Conservation (phyloP, 306 rosid species). For the Malus asiatica region DNA sequence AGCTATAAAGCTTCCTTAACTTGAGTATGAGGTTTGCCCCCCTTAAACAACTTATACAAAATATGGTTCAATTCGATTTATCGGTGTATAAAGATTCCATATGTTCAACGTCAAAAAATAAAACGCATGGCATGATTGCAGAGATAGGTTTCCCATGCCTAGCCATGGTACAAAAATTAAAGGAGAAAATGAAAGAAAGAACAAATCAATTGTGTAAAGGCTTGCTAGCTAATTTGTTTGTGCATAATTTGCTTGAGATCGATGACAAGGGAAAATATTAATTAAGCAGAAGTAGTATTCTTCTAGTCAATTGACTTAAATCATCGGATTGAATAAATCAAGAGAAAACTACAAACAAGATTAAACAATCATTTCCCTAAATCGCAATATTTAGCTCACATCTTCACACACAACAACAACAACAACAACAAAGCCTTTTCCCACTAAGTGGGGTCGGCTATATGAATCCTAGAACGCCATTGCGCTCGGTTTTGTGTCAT, state of each 20-base stretch:
- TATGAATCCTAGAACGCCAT: no score
- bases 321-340: no score
- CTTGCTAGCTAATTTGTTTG: not conserved
- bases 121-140: slow-evolving; percentile 10
- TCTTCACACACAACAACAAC: no score
- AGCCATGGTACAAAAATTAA: slow-evolving; percentile 8
- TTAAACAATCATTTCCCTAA: no score
- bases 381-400: no score
- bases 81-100: slow-evolving; percentile 1
- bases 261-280: not conserved
- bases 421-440: no score
- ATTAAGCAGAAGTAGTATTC: no score
- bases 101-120: slow-evolving; percentile 21
- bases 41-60: not conserved
- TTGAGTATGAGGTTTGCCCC: not conserved
- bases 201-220: not conserved
- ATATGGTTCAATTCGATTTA: no score
- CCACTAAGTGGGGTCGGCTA: no score
- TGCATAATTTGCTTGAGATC: not conserved
- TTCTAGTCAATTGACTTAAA: no score
- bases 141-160: slow-evolving; percentile 10
- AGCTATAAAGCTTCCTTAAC: not conserved
- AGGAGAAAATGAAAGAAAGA: not conserved
- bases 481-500: no score
- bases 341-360: no score